A percentile compares a stretch with the other conserved stretches of the same genome.
phyloP scores from a whole-genome alignment of 345 rosid species.

The Syzygium aromaticum region DNA sequence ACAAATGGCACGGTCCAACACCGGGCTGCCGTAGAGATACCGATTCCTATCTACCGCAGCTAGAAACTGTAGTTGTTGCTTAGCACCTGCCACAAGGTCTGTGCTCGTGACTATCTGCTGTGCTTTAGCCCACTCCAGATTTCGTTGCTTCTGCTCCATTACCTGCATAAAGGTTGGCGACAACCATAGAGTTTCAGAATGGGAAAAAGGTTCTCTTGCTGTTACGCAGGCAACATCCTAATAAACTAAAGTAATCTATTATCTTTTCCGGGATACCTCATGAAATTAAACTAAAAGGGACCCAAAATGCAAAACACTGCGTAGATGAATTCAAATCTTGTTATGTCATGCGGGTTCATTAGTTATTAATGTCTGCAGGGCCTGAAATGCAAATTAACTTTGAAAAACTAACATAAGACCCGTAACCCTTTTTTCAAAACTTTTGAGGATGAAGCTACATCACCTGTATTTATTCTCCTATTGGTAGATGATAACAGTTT shows the following conservation, averaged over 20 bases:
- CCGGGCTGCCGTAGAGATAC: constrained; percentile 57
- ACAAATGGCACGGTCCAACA: constrained; percentile 56
- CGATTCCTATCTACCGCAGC: constrained; percentile 56
- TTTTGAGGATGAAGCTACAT: not conserved
- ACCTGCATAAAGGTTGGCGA: not conserved
- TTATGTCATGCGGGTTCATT: not conserved
- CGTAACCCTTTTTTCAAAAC: not conserved
- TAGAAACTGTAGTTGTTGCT: constrained; percentile 62
- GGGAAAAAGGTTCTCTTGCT: not conserved
- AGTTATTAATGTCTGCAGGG: not conserved
- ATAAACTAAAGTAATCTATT: not conserved
- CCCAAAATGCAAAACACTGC: not conserved
- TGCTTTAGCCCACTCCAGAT: constrained; percentile 57
- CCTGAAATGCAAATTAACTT: not conserved
- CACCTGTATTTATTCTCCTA: not conserved
- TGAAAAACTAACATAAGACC: not conserved
- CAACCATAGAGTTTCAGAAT: not conserved
- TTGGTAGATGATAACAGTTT: not conserved
- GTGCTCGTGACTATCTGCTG: constrained; percentile 50
- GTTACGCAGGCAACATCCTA: not conserved
- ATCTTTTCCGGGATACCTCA: not conserved
- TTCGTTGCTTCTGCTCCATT: constrained; percentile 30
- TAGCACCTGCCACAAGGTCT: constrained; percentile 63
- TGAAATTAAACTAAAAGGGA: not conserved
- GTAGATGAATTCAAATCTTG: not conserved